Evolutionary conservation across 2,329 filamentous ascomycete species (phyloP).

Genomic region (Aspergillus luchuensis): DNA sequence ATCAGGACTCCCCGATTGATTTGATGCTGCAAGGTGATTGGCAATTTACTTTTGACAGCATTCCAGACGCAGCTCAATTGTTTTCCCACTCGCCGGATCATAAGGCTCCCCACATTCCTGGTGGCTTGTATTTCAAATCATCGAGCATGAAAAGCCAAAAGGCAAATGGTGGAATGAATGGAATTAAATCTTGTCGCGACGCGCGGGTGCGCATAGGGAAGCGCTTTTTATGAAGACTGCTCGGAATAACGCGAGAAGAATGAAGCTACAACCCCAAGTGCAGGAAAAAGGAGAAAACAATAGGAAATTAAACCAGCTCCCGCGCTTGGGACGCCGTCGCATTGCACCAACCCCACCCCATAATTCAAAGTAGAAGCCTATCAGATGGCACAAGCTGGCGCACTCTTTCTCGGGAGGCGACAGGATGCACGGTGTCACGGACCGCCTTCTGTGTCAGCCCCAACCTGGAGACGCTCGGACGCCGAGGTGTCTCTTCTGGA

Average conservation of each 20-base stretch:
- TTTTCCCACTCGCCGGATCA: not conserved
- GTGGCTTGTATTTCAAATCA: conserved; percentile 14
- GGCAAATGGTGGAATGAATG: conserved; percentile 8
- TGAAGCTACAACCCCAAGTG: not conserved
- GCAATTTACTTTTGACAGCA: conserved; percentile 13
- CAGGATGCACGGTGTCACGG: conserved; percentile 31
- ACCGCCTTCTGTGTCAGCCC: conserved; percentile 26
- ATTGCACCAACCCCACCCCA: not conserved
- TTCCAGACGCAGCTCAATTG: conserved; percentile 10
- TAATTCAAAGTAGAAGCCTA: conserved; percentile 5
- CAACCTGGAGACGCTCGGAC: conserved; percentile 21
- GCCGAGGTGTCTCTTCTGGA: not conserved
- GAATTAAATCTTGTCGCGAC: not conserved
- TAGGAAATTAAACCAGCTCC: not conserved
- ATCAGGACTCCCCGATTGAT: not conserved
- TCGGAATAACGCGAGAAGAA: not conserved
- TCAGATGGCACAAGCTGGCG: conserved; percentile 16
- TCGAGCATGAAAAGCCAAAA: conserved; percentile 2
- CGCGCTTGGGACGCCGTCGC: not conserved
- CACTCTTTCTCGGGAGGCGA: conserved; percentile 24
- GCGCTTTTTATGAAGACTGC: not conserved
- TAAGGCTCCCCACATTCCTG: conserved; percentile 14
- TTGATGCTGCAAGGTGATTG: conserved; percentile 5
- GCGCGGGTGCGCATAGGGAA: not conserved
- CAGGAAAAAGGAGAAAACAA: not conserved